phyloP scores from a whole-genome alignment of 495 filamentous ascomycete genomes.

The Neohortaea acidophila region DNA sequence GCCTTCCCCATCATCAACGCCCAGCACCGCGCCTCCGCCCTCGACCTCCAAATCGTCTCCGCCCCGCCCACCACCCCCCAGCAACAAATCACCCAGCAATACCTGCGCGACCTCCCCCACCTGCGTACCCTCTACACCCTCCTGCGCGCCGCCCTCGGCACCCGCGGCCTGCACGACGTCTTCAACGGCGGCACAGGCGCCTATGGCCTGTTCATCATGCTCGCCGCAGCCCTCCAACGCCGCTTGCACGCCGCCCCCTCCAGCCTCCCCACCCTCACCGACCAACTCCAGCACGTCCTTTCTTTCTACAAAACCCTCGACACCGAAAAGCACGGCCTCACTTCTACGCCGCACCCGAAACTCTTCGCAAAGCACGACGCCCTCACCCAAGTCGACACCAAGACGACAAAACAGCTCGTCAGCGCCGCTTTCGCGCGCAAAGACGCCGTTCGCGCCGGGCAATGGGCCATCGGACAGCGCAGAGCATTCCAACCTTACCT shows the following conservation, averaged over 20 bases:
- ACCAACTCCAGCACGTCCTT: conserved; percentile 36
- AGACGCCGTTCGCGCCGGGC: conserved; percentile 10
- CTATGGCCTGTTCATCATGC: conserved; percentile 39
- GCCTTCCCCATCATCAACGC: conserved; percentile 22
- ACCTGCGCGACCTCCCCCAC: conserved; percentile 34
- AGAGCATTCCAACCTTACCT: conserved; percentile 24
- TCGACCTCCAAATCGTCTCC: conserved; percentile 34
- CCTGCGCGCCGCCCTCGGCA: conserved; percentile 34
- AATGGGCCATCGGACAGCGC: conserved; percentile 5
- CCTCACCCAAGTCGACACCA: too few relatives aligned
- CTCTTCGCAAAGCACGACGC: conserved; percentile 13
- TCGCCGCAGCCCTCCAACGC: conserved; percentile 36
- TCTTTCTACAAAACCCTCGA: conserved; percentile 34
- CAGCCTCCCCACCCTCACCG: conserved; percentile 20
- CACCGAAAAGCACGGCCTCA: conserved; percentile 32
- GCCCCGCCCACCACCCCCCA: conserved; percentile 24
- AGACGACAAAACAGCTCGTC: neutral
- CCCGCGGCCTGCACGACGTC: conserved; percentile 33
- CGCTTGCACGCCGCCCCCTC: neutral
- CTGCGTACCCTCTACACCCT: conserved; percentile 35
- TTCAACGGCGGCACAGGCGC: conserved; percentile 32
- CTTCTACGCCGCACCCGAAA: conserved; percentile 36
- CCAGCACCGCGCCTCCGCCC: conserved; percentile 32
- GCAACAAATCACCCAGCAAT: conserved; percentile 31
- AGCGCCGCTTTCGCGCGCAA: conserved; percentile 6